phyloP scores from a whole-genome alignment of 495 filamentous ascomycete species.

The Aspergillus kassunensis region DNA sequence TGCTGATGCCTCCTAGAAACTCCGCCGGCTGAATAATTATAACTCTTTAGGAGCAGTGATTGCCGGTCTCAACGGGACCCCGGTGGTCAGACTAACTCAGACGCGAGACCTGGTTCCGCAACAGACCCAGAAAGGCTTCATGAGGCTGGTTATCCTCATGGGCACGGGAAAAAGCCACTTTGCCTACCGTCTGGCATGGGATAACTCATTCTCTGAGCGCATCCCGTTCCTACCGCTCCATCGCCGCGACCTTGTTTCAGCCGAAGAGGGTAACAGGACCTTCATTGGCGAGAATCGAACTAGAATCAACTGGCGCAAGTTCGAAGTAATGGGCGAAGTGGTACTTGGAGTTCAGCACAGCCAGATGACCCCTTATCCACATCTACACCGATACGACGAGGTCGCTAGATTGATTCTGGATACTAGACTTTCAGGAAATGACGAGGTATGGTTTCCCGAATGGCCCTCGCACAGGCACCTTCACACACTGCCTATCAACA shows the following conservation, averaged over 20 bases:
- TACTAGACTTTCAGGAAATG: constrained; percentile 47
- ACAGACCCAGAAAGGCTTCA: constrained; percentile 72
- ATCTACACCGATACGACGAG: constrained; percentile 60
- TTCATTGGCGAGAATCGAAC: constrained; percentile 71
- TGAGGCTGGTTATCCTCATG: constrained; percentile 89
- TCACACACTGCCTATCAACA: too few species aligned
- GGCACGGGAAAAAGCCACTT: constrained; percentile 84
- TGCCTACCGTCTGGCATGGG: constrained; percentile 93
- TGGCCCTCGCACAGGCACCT: too few species aligned
- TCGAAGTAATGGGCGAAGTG: constrained; percentile 92
- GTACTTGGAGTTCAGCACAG: constrained; percentile 85
- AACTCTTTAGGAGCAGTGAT: constrained; percentile 90
- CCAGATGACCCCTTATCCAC: constrained; percentile 77
- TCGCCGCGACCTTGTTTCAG: constrained; percentile 80
- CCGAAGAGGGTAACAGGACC: constrained; percentile 87
- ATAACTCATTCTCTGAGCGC: constrained; percentile 82
- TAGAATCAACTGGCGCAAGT: constrained; percentile 96
- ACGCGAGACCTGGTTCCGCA: constrained; percentile 73
- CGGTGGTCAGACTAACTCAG: constrained; percentile 79
- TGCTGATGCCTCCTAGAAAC: constrained; percentile 45
- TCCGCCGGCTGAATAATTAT: constrained; percentile 94
- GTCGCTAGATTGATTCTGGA: constrained; percentile 71
- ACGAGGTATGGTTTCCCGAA: constrained; percentile 39
- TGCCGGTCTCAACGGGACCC: constrained; percentile 84
- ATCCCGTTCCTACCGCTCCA: constrained; percentile 96